Base-by-base conservation (phyloP, 2,329 filamentous ascomycete species). In the Metarhizium rileyi region DNA sequence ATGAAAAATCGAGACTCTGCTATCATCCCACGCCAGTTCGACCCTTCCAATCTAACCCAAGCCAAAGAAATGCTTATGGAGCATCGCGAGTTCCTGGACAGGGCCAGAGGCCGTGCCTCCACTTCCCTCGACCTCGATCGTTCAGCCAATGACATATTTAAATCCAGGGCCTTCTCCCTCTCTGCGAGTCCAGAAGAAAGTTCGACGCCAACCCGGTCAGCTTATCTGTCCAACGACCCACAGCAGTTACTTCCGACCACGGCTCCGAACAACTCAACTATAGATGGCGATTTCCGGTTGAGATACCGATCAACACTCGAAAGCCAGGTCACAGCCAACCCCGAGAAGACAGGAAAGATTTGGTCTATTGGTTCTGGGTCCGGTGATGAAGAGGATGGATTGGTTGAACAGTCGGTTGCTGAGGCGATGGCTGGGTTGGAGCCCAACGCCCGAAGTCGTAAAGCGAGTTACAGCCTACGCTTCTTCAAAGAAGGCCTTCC, bases 401-500 rank as follows among this genome's bases (percentile, higher is more conserved):
- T 80, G 55, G 80, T 84, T 6, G 80, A 84, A 56, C 78, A 81
- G 61, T 82, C 79, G n/a, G 77, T 84, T 46, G 72, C 77, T 5
- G 78, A 83, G 54, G 77, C 77, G 26, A 70, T 83, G 59, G 73
- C 77, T 18, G 79, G 80, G 2, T 68, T 76, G n/a, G 80, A 83
- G 57, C 78, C 72, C 57, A 82, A 78, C 59, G 76, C 77, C 43
- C 77, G 81, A 48, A 87, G 81, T 58, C 77, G 81, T 56, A 85
- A 84, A 63, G 77, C 81, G 36, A 84, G 80, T 57, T 81, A 84
- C 62, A 83, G 79, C 55, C 67, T 85, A 51, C 73, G 81, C 2
- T 81, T 84, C 58, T 85, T 85, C 69, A 81, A 80, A 53, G 80
- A 84, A 62, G 81, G 79, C 30, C 66, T 83, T 18, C 78, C 79